Base-by-base conservation (phyloP, 2,329 filamentous ascomycete genomes). In the Pyrenochaeta sp. region DNA sequence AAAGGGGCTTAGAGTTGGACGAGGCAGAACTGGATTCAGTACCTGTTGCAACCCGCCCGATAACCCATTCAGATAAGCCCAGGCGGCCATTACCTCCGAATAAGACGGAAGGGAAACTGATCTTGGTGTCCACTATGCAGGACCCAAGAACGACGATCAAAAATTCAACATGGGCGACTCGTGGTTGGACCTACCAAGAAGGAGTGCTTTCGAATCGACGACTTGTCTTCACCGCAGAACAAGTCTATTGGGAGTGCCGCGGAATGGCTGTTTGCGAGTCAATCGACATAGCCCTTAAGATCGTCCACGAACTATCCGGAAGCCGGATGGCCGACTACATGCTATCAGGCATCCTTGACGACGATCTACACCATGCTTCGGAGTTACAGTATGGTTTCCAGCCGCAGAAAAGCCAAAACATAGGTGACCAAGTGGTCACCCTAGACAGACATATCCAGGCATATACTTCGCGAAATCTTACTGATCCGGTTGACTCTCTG, bases 111-210 rank as follows among this genome's bases (percentile, higher is more conserved):
- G 30, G 30, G 2, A 41, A 29, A 7, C 11, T 48, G 27, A 48
- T 20, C 12, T 29, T 48, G 7, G 23, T 48, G 11, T 48, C 45
- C 2, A 32, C 45, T 4, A 41, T 41, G 36, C 45, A 48, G 17
- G 45, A 48, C 2, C 45, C 45, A 3, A n/a, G 45, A 27, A 33
- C 29, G 12, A 32, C 36, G 18, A 27, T 48, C 17, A 49, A 45
- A 33, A 18, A 35, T 14, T 51, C 48, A 18, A 7, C 12, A 31
- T 51, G 48, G 48, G 33, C 27, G 2, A 45, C 48, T 29, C 40
- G 48, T 3, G 48, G 48, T n/a, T 51, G 48, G 48, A 51, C 41
- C 5, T 49, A 49, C 18, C 45, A 49, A 35, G 45, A 49, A 42
- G 36, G 45, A 0, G 30, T 49, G 14, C 45, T 49, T 21, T 41